These are phyloP conservation scores for Chrysoporthe puriensis DNA, from an alignment of 2,329 filamentous ascomycete species.

Conservation along the genomic window DNA sequence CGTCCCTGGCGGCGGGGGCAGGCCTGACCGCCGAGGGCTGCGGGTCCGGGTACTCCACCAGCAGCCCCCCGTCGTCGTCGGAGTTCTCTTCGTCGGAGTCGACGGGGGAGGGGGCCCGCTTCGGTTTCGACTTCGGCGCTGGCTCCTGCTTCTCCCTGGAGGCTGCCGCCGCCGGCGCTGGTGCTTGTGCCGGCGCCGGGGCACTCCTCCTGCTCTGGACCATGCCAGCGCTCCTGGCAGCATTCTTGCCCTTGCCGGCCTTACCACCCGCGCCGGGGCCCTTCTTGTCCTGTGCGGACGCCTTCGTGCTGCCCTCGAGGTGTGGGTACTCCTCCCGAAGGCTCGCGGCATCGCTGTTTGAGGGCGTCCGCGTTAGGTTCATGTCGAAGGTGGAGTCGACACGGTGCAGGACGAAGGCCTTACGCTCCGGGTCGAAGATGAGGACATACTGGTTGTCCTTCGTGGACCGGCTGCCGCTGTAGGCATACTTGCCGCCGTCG, in stretches of 20 bases:
- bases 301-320: conserved; percentile 46
- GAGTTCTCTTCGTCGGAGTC: conserved; percentile 41
- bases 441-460: conserved; percentile 66
- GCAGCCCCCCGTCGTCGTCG: conserved; percentile 60
- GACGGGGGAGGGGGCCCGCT: conserved; percentile 17
- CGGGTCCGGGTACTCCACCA: conserved; percentile 63
- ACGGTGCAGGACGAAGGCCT: conserved; percentile 81
- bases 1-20: conserved; percentile 43
- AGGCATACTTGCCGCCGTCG: conserved; percentile 60
- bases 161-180: conserved; percentile 27
- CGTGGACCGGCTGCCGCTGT: conserved; percentile 59
- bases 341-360: conserved; percentile 64
- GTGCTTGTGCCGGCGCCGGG: background rate
- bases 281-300: conserved; percentile 34
- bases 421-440: conserved; percentile 73
- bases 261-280: conserved; percentile 23
- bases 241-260: conserved; percentile 17
- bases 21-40: conserved; percentile 41
- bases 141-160: background rate
- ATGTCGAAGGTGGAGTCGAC: conserved; percentile 84
- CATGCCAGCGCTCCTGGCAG: conserved; percentile 35
- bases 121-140: background rate
- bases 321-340: conserved; percentile 71
- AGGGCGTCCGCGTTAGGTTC: conserved; percentile 76
- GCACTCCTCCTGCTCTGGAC: conserved; percentile 33